Evolutionary conservation across 2,329 filamentous ascomycete species (phyloP).

Genomic region (Paramyrothecium sp.): DNA sequence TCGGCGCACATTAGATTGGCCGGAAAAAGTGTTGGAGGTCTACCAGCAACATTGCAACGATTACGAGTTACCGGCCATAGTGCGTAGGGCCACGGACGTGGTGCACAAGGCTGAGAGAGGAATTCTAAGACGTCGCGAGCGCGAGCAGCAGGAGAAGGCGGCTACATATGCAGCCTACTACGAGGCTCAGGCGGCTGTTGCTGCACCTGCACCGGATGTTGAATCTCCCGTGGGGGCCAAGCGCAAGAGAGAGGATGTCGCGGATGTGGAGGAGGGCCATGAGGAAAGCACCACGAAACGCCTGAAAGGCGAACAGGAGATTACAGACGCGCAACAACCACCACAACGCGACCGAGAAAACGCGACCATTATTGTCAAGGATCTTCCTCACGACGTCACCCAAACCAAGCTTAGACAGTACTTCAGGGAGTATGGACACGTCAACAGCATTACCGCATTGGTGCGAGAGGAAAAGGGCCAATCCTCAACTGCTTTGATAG

Average conservation of each 20-base stretch:
- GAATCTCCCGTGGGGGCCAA: conserved; percentile 52
- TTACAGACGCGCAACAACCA: conserved; percentile 27
- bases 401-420: conserved; percentile 80
- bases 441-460: conserved; percentile 70
- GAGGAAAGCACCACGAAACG: conserved; percentile 65
- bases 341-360: conserved; percentile 87
- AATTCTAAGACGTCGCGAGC: conserved; percentile 62
- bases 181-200: conserved; percentile 14
- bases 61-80: conserved; percentile 75
- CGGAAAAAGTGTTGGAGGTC: conserved; percentile 72
- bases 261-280: conserved; percentile 36
- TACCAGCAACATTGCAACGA: conserved; percentile 83
- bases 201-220: conserved; percentile 18
- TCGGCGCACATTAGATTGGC: conserved; percentile 67
- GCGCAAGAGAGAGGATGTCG: conserved; percentile 68
- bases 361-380: conserved; percentile 77
- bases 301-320: conserved; percentile 46
- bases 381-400: conserved; percentile 68
- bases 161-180: conserved; percentile 46
- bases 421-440: conserved; percentile 85
- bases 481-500: conserved; percentile 72
- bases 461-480: conserved; percentile 59
- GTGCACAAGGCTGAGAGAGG: conserved; percentile 67
- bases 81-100: conserved; percentile 72
- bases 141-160: conserved; percentile 61